Percentiles rank a stretch among this genome's conserved stretches.
Conservation (phyloP, 176 grass and related monocot species). For the Saccharum officinarum region DNA sequence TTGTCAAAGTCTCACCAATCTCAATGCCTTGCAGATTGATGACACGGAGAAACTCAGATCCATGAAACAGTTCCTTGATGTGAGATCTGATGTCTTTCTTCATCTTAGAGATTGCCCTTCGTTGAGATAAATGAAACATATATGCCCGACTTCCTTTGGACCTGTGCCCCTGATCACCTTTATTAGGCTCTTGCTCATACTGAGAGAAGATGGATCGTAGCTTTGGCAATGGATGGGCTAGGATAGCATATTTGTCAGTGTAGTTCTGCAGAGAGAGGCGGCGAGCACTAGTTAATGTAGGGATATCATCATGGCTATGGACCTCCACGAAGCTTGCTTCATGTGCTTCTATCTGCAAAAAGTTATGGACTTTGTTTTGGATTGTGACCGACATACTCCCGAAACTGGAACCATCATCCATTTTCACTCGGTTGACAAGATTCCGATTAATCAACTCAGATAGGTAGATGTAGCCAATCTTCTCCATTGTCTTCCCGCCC, state of each 20-base stretch:
- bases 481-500: conserved; percentile 31
- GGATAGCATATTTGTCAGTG: conserved; percentile 36
- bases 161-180: neutral
- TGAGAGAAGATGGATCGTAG: conserved; percentile 46
- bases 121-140: neutral
- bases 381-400: conserved; percentile 13
- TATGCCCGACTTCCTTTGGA: neutral
- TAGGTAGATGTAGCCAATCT: conserved; percentile 30
- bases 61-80: neutral
- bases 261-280: conserved; percentile 42
- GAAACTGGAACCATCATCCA: neutral
- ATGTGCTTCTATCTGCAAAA: conserved; percentile 37
- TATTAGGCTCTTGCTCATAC: neutral
- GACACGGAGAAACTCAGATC: conserved; percentile 10
- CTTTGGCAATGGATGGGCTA: conserved; percentile 21
- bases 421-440: neutral
- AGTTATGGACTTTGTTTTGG: conserved; percentile 41
- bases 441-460: conserved; percentile 38
- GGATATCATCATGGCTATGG: conserved; percentile 7
- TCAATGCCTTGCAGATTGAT: conserved; percentile 4
- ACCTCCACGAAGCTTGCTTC: conserved; percentile 44
- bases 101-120: neutral
- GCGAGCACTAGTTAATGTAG: conserved; percentile 25
- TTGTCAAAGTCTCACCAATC: conserved; percentile 1
- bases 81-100: conserved; percentile 13